These are phyloP conservation scores for Candida glaebosa DNA, from an alignment of 805 yeast genomes.

Conservation along the genomic window DNA sequence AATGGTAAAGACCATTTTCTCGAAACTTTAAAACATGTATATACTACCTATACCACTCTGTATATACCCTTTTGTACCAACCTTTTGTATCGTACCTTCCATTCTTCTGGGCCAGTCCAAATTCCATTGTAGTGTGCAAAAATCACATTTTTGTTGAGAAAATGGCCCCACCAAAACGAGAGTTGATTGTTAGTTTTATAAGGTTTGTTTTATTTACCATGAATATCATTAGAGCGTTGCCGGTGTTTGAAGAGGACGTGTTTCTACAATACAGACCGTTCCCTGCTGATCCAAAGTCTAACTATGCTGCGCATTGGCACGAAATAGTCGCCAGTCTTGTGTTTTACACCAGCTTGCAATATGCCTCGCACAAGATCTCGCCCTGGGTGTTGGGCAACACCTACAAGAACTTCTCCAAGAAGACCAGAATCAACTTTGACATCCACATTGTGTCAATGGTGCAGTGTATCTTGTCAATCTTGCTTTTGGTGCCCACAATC, in stretches of 20 bases:
- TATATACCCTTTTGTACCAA: too few relatives aligned
- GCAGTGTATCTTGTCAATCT: slow-evolving; percentile 68
- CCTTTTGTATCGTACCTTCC: too few relatives aligned
- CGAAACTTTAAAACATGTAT: too few relatives aligned
- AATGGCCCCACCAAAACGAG: too few relatives aligned
- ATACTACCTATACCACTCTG: too few relatives aligned
- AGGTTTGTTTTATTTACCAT: too few relatives aligned
- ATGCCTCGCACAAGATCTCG: slow-evolving; percentile 50
- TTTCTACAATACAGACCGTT: slow-evolving; percentile 44
- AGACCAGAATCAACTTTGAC: slow-evolving; percentile 71
- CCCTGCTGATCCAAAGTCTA: slow-evolving; percentile 40
- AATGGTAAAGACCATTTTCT: too few relatives aligned
- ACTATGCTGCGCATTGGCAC: slow-evolving; percentile 62
- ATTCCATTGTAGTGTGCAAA: too few relatives aligned
- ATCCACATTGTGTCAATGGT: slow-evolving; percentile 87
- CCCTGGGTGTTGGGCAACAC: slow-evolving; percentile 46
- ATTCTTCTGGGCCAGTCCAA: too few relatives aligned
- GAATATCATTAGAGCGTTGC: too few relatives aligned
- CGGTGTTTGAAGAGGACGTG: slow-evolving; percentile 37
- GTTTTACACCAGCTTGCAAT: slow-evolving; percentile 57
- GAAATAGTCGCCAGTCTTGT: slow-evolving; percentile 61
- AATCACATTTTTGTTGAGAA: too few relatives aligned
- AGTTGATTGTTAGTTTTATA: too few relatives aligned
- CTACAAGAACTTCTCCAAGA: slow-evolving; percentile 47
- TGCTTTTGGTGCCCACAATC: slow-evolving; percentile 61